Evolutionary conservation across 169 alveolate genomes (phyloP).

Genomic region (Plasmodium fragile): DNA sequence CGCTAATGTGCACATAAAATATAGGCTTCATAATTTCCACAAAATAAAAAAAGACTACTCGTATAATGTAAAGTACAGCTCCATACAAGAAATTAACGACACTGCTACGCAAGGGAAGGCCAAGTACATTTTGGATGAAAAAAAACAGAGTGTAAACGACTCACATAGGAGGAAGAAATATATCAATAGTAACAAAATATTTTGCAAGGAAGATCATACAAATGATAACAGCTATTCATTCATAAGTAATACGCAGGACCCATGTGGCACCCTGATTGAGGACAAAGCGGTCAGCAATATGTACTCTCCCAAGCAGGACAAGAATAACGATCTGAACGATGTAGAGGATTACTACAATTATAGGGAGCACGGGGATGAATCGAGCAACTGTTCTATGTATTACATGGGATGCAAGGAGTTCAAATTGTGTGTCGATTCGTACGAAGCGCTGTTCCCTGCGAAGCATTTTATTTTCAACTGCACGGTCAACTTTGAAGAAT

Average conservation of each 20-base stretch:
- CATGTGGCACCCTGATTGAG: not conserved
- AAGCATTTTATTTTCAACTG: conserved; percentile 78
- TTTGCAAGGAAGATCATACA: not conserved
- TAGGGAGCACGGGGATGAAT: not conserved
- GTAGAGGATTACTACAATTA: not conserved
- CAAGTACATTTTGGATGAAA: not conserved
- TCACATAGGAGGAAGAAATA: not conserved
- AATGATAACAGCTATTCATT: not conserved
- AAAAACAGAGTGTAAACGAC: conserved; percentile 18
- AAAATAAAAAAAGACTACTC: conserved; percentile 18
- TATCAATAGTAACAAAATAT: not conserved
- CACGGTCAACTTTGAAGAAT: conserved; percentile 66
- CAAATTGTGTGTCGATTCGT: conserved; percentile 47
- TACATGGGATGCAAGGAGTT: conserved; percentile 75
- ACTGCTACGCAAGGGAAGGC: not conserved
- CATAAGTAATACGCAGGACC: not conserved
- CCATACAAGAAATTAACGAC: conserved; percentile 71
- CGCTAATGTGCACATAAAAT: conserved; percentile 37
- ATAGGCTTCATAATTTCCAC: conserved; percentile 33
- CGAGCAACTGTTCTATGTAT: conserved; percentile 35
- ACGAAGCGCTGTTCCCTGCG: conserved; percentile 65
- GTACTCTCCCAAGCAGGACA: not conserved
- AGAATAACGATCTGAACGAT: not conserved
- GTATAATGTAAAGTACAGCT: conserved; percentile 61
- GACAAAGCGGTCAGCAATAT: not conserved